Percentiles rank a stretch among this genome's conserved stretches.
phyloP scores from a whole-genome alignment of 2,329 filamentous ascomycete genomes.

The Pestalotiopsis sp. region DNA sequence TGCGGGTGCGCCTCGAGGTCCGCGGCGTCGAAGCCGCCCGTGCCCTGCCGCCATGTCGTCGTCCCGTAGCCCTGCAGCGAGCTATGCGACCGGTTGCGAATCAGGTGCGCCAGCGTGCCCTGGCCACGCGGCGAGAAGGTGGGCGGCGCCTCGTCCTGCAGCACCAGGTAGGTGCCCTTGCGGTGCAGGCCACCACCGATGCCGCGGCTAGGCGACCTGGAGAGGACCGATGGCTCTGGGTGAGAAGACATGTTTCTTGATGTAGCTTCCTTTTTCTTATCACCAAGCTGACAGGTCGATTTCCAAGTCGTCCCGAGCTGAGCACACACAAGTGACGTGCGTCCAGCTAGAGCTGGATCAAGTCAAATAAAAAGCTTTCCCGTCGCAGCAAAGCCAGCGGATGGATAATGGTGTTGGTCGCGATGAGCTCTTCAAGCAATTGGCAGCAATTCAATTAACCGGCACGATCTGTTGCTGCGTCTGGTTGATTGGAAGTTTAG shows the following conservation, averaged over 20 bases:
- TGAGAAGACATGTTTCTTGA: slow-evolving; percentile 14
- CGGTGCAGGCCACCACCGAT: slow-evolving; percentile 3
- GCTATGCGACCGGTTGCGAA: slow-evolving; percentile 30
- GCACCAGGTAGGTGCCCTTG: slow-evolving; percentile 22
- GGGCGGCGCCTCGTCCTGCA: slow-evolving; percentile 27
- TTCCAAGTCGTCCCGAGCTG: neutral
- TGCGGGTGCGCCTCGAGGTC: slow-evolving; percentile 27
- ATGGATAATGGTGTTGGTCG: neutral
- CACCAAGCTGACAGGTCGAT: neutral
- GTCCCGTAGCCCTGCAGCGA: slow-evolving; percentile 32
- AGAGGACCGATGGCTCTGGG: slow-evolving; percentile 12
- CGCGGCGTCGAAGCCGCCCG: slow-evolving; percentile 15
- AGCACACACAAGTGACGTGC: neutral
- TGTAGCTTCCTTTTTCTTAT: neutral
- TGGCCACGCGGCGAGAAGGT: slow-evolving; percentile 27
- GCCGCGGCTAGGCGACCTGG: slow-evolving; percentile 23
- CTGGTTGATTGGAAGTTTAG: neutral
- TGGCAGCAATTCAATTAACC: neutral
- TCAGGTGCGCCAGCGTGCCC: slow-evolving; percentile 29
- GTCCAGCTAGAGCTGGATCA: neutral
- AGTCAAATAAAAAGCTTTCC: neutral
- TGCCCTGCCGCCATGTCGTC: slow-evolving; percentile 24
- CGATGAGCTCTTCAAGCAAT: neutral
- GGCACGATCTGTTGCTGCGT: neutral
- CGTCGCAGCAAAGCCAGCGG: neutral